These are phyloP conservation scores for Aphanomyces stellatus DNA, from an alignment of 352 stramenopile genomes.

Conservation along the genomic window DNA sequence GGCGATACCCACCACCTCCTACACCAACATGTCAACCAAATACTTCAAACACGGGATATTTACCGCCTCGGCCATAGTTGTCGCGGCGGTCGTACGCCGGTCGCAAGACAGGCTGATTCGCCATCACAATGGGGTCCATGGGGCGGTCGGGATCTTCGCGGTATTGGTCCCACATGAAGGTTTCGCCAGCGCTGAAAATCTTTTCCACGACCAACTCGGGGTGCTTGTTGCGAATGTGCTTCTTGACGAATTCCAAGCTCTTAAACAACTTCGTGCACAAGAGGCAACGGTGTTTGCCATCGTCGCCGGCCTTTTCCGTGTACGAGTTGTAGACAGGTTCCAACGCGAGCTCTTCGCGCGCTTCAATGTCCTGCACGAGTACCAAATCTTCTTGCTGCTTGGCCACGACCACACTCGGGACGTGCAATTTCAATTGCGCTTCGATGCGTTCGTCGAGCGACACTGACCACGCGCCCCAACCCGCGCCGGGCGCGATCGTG, in stretches of 20 bases:
- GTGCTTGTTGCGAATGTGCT: conserved; percentile 85
- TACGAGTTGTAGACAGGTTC: conserved; percentile 77
- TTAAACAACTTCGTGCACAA: conserved; percentile 86
- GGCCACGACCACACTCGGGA: conserved; percentile 33
- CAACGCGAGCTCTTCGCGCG: conserved; percentile 54
- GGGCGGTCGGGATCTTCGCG: conserved; percentile 71
- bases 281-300: conserved; percentile 72
- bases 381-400: conserved; percentile 46
- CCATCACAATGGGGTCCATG: conserved; percentile 61
- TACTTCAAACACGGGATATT: too few relatives aligned
- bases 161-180: conserved; percentile 85
- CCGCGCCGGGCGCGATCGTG: background rate
- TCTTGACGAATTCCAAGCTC: conserved; percentile 80
- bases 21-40: too few relatives aligned
- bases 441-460: conserved; percentile 73
- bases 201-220: conserved; percentile 75
- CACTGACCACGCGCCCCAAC: conserved; percentile 51
- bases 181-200: conserved; percentile 69
- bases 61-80: conserved; percentile 23
- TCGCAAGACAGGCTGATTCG: conserved; percentile 44
- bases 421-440: conserved; percentile 49
- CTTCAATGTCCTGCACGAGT: conserved; percentile 71
- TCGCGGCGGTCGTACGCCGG: conserved; percentile 8
- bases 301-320: conserved; percentile 70
- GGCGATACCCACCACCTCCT: conserved; percentile 13